Conservation (phyloP, 2,329 filamentous ascomycete genomes). For the Calonectria naviculata region DNA sequence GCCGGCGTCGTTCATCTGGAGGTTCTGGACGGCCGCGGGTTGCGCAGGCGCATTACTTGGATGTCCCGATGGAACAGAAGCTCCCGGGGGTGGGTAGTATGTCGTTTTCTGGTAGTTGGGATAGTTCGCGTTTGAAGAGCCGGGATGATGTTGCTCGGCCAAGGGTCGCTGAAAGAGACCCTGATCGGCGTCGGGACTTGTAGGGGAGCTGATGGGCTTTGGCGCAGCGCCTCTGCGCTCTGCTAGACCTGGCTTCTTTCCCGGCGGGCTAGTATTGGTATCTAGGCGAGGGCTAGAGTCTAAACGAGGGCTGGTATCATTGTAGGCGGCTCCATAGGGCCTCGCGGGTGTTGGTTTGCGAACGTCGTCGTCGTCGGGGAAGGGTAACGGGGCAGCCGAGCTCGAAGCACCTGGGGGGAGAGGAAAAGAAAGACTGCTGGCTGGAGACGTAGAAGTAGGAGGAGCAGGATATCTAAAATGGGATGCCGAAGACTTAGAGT, state of each 20-base stretch:
- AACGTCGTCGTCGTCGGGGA: constrained; percentile 76
- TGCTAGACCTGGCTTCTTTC: constrained; percentile 75
- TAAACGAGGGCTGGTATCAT: constrained; percentile 65
- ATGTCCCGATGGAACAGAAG: constrained; percentile 43
- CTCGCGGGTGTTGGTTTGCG: constrained; percentile 58
- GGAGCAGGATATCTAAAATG: constrained; percentile 63
- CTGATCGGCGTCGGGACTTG: constrained; percentile 80
- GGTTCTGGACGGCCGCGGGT: constrained; percentile 33
- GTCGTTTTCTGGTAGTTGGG: constrained; percentile 67
- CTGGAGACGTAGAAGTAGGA: constrained; percentile 53
- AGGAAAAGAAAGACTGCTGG: constrained; percentile 68
- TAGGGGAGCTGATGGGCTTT: constrained; percentile 85
- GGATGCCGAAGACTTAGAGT: constrained; percentile 50
- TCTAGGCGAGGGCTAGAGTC: constrained; percentile 64
- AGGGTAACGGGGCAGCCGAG: constrained; percentile 74
- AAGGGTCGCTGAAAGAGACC: constrained; percentile 81
- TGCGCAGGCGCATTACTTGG: constrained; percentile 45
- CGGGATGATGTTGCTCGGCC: constrained; percentile 53
- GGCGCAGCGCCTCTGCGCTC: constrained; percentile 86
- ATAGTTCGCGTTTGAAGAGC: constrained; percentile 54
- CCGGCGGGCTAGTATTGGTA: constrained; percentile 62
- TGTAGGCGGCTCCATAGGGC: constrained; percentile 57
- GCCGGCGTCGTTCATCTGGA: constrained; percentile 54
- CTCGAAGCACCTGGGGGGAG: constrained; percentile 77
- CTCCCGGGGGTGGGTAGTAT: constrained; percentile 70